Percentiles rank a stretch among this genome's conserved stretches.
Evolutionary conservation across 2,329 filamentous ascomycete species (phyloP).

Genomic region (Arthroderma sp.): DNA sequence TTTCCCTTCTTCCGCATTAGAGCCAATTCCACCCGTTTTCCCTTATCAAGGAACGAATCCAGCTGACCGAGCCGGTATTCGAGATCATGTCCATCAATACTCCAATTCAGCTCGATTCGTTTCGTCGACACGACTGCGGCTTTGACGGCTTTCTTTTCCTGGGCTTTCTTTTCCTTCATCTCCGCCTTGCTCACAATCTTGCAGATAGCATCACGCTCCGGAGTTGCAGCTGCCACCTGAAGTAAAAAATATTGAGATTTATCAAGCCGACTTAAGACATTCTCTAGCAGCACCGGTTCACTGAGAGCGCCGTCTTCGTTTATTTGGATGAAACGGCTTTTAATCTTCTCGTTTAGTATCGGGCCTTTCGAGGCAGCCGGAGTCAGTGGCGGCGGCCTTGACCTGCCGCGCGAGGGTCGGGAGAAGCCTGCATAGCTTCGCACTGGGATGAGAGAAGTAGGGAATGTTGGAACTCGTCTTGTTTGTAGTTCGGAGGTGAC

Average conservation of each 20-base stretch:
- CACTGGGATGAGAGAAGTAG: too few species aligned
- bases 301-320: conserved; percentile 17
- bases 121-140: conserved; percentile 40
- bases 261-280: conserved; percentile 35
- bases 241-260: conserved; percentile 39
- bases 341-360: not conserved
- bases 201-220: conserved; percentile 47
- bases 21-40: conserved; percentile 60
- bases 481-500: not conserved
- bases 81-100: conserved; percentile 64
- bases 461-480: not conserved
- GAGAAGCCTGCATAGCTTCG: too few species aligned
- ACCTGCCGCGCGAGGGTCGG: too few species aligned
- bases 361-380: not conserved
- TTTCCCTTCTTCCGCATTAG: conserved; percentile 55
- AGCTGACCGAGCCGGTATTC: conserved; percentile 56
- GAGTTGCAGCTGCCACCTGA: conserved; percentile 29
- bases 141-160: conserved; percentile 26
- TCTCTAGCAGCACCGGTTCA: conserved; percentile 15
- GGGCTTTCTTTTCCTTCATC: conserved; percentile 30
- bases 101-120: conserved; percentile 83
- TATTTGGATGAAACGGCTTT: not conserved
- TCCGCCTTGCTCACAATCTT: conserved; percentile 51
- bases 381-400: too few species aligned
- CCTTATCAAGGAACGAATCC: conserved; percentile 56